These are phyloP conservation scores for Coemansia sp. DNA, from an alignment of 192 early-diverging fungal genomes.

Conservation along the genomic window DNA sequence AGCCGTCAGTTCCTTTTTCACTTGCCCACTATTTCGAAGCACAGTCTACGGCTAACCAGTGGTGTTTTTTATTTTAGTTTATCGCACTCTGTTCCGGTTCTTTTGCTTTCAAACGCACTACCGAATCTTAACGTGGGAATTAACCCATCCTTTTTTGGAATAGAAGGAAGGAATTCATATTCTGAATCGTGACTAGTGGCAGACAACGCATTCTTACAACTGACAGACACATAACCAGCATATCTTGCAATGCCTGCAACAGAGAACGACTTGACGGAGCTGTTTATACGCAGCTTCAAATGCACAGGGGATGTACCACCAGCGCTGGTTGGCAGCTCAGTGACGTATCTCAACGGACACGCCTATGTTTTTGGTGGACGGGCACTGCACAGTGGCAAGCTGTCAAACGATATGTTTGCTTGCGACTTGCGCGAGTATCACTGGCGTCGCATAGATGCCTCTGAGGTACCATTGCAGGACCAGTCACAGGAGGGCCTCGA, in stretches of 20 bases:
- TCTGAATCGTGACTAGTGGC: neutral
- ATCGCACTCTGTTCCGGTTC: neutral
- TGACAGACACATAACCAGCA: neutral
- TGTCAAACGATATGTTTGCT: constrained; percentile 69
- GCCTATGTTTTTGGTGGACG: constrained; percentile 74
- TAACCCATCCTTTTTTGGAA: neutral
- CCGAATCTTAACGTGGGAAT: neutral
- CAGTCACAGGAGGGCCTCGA: neutral
- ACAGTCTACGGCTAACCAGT: neutral
- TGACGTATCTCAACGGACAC: constrained; percentile 59
- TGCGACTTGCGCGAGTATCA: constrained; percentile 62
- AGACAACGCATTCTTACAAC: neutral
- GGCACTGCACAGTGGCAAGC: constrained; percentile 62
- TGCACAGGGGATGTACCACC: constrained; percentile 70
- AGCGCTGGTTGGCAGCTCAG: constrained; percentile 67
- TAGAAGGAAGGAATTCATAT: neutral
- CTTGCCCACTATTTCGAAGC: neutral
- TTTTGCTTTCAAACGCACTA: neutral
- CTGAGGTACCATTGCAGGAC: neutral
- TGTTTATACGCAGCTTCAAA: constrained; percentile 53
- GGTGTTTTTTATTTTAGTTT: neutral
- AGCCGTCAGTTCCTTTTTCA: neutral
- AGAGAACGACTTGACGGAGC: constrained; percentile 51
- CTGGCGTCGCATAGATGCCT: constrained; percentile 59
- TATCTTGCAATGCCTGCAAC: constrained; percentile 31